Base-by-base conservation (phyloP, 106 monocot genomes). In the Acanthochlamys bracteata region DNA sequence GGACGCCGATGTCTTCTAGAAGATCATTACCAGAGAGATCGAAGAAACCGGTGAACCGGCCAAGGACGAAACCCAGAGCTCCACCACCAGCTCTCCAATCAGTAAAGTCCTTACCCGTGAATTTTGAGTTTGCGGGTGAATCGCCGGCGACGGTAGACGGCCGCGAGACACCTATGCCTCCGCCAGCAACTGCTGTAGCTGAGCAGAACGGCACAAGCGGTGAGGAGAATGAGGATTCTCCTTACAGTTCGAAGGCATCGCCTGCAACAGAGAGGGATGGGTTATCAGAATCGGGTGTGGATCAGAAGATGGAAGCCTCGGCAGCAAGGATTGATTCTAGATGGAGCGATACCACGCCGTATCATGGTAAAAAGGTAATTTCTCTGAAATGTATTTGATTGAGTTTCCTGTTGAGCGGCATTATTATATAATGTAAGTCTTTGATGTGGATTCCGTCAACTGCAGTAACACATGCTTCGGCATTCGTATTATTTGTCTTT, bases 261-360 rank as follows among this genome's bases (percentile, higher is more conserved):
- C 63, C 71, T 4, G 6, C 51, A 41, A 76, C 75, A 20, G 73
- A 63, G 55, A 60, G 61, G 27, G 7, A 53, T 25, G 22, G 54
- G 10, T 61, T 25, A 1, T 8, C 23, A 57, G 57, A 22, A 10
- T 26, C 49, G 17, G 61, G 57, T 11, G 42, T 41, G 45, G 43
- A 66, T 59, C 39, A 41, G 3, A 33, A 65, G 59, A 66, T 69
- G 16, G 57, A 63, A 19, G 51, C 55, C 33, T 76, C 64, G 0
- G 24, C 72, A 4, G 54, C 55, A 2, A 63, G 63, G 59, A 39
- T 60, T n/a, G 86, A 86, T 25, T 62, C 68, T 3, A 82, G 72
- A 25, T 86, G 86, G 86, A 61, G 78, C 12, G 86, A 86, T 64
- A 82, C 78, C 25, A 86, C 66, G 20, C 75, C 79, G 20, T 86